These are phyloP conservation scores for Neopestalotiopsis rosae DNA, from an alignment of 2,329 filamentous ascomycete species.

Conservation along the genomic window DNA sequence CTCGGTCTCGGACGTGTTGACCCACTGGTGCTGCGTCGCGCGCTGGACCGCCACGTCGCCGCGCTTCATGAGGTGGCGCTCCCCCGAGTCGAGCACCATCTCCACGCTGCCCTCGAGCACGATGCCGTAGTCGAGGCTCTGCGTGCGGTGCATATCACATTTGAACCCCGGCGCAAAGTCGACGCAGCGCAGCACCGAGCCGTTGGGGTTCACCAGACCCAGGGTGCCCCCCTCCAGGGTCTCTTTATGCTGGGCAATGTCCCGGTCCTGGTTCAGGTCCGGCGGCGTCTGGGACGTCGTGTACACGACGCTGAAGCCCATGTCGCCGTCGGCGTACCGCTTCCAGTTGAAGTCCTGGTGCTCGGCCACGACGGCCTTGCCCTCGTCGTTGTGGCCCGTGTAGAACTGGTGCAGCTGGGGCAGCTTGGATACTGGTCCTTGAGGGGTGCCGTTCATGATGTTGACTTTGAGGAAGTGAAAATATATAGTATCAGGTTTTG, in stretches of 20 bases:
- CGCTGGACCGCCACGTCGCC: conserved; percentile 63
- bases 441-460: background rate
- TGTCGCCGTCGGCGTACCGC: conserved; percentile 35
- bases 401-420: conserved; percentile 30
- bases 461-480: too few relatives aligned
- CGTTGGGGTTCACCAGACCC: conserved; percentile 38
- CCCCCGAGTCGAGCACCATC: conserved; percentile 57
- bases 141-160: conserved; percentile 57
- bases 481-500: background rate
- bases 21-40: conserved; percentile 60
- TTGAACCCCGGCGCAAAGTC: conserved; percentile 51
- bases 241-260: conserved; percentile 43
- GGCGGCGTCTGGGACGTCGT: conserved; percentile 46
- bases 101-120: conserved; percentile 60
- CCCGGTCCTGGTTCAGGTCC: conserved; percentile 44
- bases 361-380: conserved; percentile 42
- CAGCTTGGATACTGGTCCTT: conserved; percentile 21
- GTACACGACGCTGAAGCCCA: conserved; percentile 47
- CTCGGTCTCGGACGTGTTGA: conserved; percentile 50
- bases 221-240: conserved; percentile 42
- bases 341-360: conserved; percentile 34
- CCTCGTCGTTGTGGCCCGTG: conserved; percentile 33
- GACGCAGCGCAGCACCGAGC: conserved; percentile 48
- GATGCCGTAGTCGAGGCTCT: conserved; percentile 60
- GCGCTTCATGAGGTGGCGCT: conserved; percentile 47